phyloP scores from a whole-genome alignment of 441 rosid species.

The Pelargonium citronellum region DNA sequence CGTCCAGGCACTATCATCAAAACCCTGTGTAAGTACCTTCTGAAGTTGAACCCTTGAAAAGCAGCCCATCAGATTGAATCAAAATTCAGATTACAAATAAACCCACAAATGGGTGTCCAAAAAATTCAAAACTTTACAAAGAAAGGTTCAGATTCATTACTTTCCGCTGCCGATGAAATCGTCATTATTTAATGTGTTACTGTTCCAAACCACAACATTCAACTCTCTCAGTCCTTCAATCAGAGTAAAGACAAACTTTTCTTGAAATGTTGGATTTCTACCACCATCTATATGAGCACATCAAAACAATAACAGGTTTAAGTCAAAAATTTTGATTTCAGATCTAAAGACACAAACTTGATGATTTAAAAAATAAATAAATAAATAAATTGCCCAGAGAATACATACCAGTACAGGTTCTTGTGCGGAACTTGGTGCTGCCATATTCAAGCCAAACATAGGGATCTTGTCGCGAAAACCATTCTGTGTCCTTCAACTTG shows the following conservation, averaged over 20 bases:
- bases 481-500: constrained; percentile 84
- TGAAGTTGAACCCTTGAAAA: constrained; percentile 56
- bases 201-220: constrained; percentile 67
- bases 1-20: constrained; percentile 60
- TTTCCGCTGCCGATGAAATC: constrained; percentile 84
- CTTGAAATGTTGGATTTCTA: constrained; percentile 74
- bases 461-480: constrained; percentile 89
- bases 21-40: constrained; percentile 65
- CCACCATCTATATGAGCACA: constrained; percentile 57
- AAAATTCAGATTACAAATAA: constrained; percentile 5
- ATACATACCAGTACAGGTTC: constrained; percentile 66
- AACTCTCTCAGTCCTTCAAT: constrained; percentile 82
- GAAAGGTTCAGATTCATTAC: constrained; percentile 34
- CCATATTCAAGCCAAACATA: constrained; percentile 74
- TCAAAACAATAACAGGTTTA: background rate
- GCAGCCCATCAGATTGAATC: background rate
- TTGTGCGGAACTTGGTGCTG: constrained; percentile 52
- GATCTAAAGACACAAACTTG: constrained; percentile 3
- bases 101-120: background rate
- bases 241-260: constrained; percentile 66
- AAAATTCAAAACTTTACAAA: background rate
- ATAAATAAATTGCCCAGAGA: background rate
- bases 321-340: background rate
- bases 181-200: constrained; percentile 57
- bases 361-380: background rate